phyloP scores from a whole-genome alignment of 306 rosid genomes.

The Leucaena leucocephala region DNA sequence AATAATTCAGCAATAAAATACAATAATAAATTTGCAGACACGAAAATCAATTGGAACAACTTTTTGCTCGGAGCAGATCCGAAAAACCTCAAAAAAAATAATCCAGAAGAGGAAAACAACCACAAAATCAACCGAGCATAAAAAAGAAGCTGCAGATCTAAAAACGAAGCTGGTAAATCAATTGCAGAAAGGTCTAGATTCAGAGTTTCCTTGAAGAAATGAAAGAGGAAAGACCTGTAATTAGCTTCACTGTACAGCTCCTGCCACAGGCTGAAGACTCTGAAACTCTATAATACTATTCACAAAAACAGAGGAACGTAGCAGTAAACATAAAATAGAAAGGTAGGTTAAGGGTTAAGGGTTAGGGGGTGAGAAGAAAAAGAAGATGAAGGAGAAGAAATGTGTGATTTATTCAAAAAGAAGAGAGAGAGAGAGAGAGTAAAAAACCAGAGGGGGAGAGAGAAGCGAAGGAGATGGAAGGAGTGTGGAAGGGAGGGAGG shows the following conservation, averaged over 20 bases:
- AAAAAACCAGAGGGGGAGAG: neutral
- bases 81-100: neutral
- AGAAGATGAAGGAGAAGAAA: neutral
- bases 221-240: conserved; percentile 28
- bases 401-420: conserved; percentile 13
- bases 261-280: conserved; percentile 4
- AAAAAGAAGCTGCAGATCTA: conserved; percentile 1
- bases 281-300: neutral
- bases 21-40: neutral
- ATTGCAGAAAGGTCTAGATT: neutral
- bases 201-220: neutral
- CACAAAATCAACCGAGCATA: neutral
- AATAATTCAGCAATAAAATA: neutral
- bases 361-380: conserved; percentile 5
- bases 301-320: neutral
- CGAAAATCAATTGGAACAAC: neutral
- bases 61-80: neutral
- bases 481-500: neutral
- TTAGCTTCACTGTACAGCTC: conserved; percentile 11
- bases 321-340: neutral
- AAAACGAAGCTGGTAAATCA: neutral
- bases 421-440: neutral
- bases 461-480: neutral
- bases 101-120: neutral
- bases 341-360: neutral